These are phyloP conservation scores for Nicotiana undulata DNA, from an alignment of 257 asterid genomes.

Conservation along the genomic window DNA sequence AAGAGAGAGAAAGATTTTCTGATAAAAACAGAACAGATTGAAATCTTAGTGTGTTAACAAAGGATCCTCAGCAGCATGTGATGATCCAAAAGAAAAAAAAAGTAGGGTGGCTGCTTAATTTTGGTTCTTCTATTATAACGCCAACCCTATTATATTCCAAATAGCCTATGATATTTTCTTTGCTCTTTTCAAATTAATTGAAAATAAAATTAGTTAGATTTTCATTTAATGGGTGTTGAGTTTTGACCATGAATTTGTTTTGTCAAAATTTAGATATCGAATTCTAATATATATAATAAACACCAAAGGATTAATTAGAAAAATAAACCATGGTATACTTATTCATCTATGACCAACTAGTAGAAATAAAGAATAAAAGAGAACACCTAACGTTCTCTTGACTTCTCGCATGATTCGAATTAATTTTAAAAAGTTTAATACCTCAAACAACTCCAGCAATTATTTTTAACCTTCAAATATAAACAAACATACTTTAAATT, in stretches of 20 bases:
- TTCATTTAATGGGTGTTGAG: neutral
- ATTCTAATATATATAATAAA: neutral
- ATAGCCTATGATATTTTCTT: neutral
- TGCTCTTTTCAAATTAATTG: neutral
- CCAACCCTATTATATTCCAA: neutral
- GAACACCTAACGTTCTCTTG: neutral
- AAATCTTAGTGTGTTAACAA: neutral
- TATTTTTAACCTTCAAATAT: neutral
- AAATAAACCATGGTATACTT: too few species aligned
- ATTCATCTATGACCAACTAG: too few species aligned
- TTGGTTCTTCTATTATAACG: neutral
- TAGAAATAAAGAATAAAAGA: neutral
- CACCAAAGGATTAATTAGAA: too few species aligned
- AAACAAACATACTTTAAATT: neutral
- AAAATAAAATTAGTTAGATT: neutral
- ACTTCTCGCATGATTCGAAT: neutral
- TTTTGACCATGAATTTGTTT: neutral
- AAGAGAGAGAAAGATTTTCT: neutral
- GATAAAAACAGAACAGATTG: neutral
- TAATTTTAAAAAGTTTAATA: neutral
- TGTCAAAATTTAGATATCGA: neutral
- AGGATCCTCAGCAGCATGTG: neutral
- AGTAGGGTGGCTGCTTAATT: neutral
- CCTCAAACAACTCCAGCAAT: neutral
- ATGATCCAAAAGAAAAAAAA: neutral